Conservation (phyloP, 257 asterid genomes). For the Nicotiana tabacum region DNA sequence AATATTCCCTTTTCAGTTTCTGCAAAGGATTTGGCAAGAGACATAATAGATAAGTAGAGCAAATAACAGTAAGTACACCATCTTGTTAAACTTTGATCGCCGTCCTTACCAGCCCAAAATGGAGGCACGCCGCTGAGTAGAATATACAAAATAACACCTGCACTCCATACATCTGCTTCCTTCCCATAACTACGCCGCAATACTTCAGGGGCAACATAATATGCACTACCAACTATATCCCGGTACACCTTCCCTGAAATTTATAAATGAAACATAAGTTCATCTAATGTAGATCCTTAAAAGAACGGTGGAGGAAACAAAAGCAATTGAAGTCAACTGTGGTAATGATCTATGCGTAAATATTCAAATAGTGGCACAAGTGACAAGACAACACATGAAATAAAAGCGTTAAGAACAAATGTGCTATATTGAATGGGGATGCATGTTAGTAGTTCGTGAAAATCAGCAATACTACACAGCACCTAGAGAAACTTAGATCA, state of each 20-base stretch:
- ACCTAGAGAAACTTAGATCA: neutral
- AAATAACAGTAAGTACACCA: neutral
- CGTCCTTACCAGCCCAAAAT: constrained; percentile 22
- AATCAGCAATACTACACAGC: neutral
- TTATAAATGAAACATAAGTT: neutral
- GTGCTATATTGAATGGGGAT: neutral
- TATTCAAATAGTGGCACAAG: neutral
- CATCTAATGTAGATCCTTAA: neutral
- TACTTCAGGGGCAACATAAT: constrained; percentile 26
- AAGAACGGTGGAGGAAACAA: neutral
- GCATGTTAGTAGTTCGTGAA: neutral
- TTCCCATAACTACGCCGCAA: constrained; percentile 22
- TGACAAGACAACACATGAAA: neutral
- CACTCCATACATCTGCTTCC: constrained; percentile 23
- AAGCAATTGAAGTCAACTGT: neutral
- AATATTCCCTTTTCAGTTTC: constrained; percentile 96
- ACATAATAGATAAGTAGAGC: neutral
- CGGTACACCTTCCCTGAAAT: constrained; percentile 21
- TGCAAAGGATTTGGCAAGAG: constrained; percentile 21
- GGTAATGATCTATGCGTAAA: neutral
- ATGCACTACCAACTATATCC: constrained; percentile 27
- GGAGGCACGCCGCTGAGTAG: constrained; percentile 26
- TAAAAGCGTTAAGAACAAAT: neutral
- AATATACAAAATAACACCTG: constrained; percentile 23
- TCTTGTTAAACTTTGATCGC: neutral